Base-by-base conservation (phyloP, 1,284 basidiomycete species). In the Trichosporon sp. region DNA sequence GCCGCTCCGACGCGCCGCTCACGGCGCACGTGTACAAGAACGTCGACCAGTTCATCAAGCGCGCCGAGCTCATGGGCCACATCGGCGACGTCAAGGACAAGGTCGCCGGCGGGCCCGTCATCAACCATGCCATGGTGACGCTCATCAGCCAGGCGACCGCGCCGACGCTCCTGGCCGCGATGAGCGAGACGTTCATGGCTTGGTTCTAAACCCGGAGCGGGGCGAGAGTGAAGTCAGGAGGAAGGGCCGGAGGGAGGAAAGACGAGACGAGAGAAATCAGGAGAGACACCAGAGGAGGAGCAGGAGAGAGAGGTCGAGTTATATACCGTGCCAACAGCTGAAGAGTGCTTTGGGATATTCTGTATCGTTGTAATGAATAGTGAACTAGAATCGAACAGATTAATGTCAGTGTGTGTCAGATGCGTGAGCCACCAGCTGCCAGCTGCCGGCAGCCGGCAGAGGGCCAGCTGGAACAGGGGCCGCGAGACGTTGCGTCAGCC, bases 81-180 rank as follows among this genome's bases (percentile, higher is more conserved):
- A 78, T 81, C 32, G 78, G 77, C 15, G 80, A 82, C 31, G 91
- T 92, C 78, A 88, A 91, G 65, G 92, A 93, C 8, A 92, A 94
- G 81, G 86, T 89, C 1, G 18, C 73, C 31, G 74, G 73, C 34
- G 70, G 75, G 12, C 75, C 78, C 1, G 90, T 91, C 0, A 90
- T 92, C 65, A 86, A 92, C 69, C 91, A 94, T 78, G 91, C 92
- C 1, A 89, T 95, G 63, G 90, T 91, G 15, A 92, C 90, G 76
- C 86, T 98, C 32, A 91, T 99, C 76, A 91, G 85, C 31, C 83
- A 85, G 68, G 86, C 87, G 23, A 87, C 85, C 32, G 85, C 85
- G 65, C 84, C 85, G 5, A 80, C 82, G 44, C 84, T 85, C 65
- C 78, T 88, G 15, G 85, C 86, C 1, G 60, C 60, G 35, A 72